phyloP scores from a whole-genome alignment of 2,329 filamentous ascomycete genomes.

The Helotiales sp. region DNA sequence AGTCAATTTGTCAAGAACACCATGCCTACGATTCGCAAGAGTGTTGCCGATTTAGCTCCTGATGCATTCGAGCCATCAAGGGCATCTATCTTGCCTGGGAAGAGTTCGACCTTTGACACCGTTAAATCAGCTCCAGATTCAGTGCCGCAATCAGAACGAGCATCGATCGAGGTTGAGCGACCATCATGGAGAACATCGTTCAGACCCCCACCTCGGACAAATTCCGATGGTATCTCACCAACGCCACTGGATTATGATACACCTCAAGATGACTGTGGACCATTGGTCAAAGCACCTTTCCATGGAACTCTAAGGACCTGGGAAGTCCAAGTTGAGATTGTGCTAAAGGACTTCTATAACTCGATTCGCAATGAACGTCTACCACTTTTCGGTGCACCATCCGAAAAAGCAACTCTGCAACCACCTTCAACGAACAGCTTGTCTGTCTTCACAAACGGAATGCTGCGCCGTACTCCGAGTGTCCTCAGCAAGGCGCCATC shows the following conservation, averaged over 20 bases:
- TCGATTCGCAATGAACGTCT: constrained; percentile 88
- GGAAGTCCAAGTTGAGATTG: constrained; percentile 86
- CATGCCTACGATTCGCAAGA: constrained; percentile 81
- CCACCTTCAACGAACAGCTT: constrained; percentile 60
- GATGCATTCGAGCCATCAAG: constrained; percentile 57
- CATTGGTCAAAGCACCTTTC: constrained; percentile 76
- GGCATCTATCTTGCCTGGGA: constrained; percentile 51
- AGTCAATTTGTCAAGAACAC: constrained; percentile 96
- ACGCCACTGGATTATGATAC: constrained; percentile 38
- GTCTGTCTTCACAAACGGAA: constrained; percentile 64
- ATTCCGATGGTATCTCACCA: constrained; percentile 30
- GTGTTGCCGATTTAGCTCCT: constrained; percentile 70
- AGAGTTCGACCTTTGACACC: constrained; percentile 29
- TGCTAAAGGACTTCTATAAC: constrained; percentile 87
- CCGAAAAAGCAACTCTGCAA: constrained; percentile 41
- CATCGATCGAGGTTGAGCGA: constrained; percentile 35
- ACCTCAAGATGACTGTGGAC: constrained; percentile 61
- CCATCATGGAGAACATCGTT: constrained; percentile 36
- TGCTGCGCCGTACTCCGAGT: constrained; percentile 84
- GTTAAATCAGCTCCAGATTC: constrained; percentile 13
- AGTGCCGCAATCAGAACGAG: constrained; percentile 21
- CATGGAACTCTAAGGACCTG: constrained; percentile 75
- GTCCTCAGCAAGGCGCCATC: constrained; percentile 92
- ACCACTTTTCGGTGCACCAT: constrained; percentile 74
- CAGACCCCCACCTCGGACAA: constrained; percentile 30